Conservation (phyloP, 2,329 filamentous ascomycete species). For the Aspergillus tamarii region DNA sequence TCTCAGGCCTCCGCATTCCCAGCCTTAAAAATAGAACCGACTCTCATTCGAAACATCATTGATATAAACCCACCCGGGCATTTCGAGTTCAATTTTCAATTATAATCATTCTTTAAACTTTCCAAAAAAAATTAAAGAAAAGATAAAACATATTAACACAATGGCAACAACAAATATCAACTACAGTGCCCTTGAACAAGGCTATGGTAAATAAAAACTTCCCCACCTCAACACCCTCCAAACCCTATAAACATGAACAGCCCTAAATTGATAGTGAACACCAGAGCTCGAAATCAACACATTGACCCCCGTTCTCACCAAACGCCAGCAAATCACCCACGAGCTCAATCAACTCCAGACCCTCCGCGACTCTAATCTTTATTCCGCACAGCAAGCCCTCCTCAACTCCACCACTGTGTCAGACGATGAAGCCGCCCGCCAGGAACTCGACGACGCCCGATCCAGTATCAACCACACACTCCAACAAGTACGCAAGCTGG, state of each 20-base stretch:
- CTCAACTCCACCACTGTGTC: constrained; percentile 12
- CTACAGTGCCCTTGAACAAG: constrained; percentile 1
- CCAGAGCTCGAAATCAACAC: background rate
- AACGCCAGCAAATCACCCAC: constrained; percentile 8
- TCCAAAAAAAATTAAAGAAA: no score
- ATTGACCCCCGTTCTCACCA: background rate
- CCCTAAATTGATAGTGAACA: background rate
- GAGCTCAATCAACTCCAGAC: background rate
- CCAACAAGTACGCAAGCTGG: background rate
- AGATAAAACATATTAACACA: background rate
- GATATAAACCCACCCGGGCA: background rate
- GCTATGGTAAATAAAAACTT: background rate
- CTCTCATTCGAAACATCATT: background rate
- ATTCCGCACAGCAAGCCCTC: constrained; percentile 17
- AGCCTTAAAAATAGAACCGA: background rate
- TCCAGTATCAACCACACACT: background rate
- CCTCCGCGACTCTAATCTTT: constrained; percentile 6
- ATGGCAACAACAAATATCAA: background rate
- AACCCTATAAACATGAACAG: background rate
- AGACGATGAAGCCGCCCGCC: constrained; percentile 13
- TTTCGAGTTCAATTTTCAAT: no score
- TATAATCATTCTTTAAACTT: no score
- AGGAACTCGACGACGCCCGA: constrained; percentile 3
- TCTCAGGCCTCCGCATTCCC: background rate
- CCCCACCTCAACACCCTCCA: background rate